Evolutionary conservation across 2,329 filamentous ascomycete species (phyloP).

Genomic region (Aspergillus uvarum): DNA sequence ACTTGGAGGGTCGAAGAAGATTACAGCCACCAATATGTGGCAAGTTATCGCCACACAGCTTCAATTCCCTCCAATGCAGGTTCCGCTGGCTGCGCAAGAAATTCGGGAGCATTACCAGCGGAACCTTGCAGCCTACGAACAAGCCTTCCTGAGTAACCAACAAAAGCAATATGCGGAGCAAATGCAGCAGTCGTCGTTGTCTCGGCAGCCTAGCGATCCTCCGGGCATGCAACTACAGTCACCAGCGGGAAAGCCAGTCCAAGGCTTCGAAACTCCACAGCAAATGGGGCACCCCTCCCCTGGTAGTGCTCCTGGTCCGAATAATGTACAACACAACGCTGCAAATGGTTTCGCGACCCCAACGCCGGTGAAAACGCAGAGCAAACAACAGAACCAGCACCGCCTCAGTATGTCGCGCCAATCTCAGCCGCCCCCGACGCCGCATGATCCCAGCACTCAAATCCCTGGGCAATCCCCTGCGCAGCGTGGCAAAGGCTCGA

Average conservation of each 20-base stretch:
- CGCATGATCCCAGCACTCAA: conserved; percentile 30
- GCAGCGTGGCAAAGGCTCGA: conserved; percentile 28
- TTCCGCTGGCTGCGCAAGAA: conserved; percentile 66
- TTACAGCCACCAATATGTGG: conserved; percentile 73
- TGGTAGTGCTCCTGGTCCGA: conserved; percentile 29
- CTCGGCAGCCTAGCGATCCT: conserved; percentile 38
- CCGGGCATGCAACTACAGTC: conserved; percentile 47
- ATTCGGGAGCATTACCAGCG: conserved; percentile 71
- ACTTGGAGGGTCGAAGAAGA: conserved; percentile 71
- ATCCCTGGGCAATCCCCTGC: conserved; percentile 30
- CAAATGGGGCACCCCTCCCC: conserved; percentile 36
- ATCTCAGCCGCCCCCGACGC: conserved; percentile 33
- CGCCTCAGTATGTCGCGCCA: conserved; percentile 34
- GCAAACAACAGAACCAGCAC: conserved; percentile 34
- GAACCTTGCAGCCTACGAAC: conserved; percentile 75
- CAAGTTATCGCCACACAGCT: conserved; percentile 65
- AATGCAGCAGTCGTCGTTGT: conserved; percentile 45
- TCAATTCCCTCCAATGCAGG: conserved; percentile 60
- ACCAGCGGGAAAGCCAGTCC: conserved; percentile 50
- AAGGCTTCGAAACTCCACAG: conserved; percentile 45
- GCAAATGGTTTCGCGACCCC: conserved; percentile 44
- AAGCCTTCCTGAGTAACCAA: conserved; percentile 45
- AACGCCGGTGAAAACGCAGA: conserved; percentile 35
- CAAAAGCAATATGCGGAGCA: conserved; percentile 46
- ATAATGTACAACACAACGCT: conserved; percentile 31